phyloP scores from a whole-genome alignment of 768 basidiomycete genomes.

The Trametes maxima region DNA sequence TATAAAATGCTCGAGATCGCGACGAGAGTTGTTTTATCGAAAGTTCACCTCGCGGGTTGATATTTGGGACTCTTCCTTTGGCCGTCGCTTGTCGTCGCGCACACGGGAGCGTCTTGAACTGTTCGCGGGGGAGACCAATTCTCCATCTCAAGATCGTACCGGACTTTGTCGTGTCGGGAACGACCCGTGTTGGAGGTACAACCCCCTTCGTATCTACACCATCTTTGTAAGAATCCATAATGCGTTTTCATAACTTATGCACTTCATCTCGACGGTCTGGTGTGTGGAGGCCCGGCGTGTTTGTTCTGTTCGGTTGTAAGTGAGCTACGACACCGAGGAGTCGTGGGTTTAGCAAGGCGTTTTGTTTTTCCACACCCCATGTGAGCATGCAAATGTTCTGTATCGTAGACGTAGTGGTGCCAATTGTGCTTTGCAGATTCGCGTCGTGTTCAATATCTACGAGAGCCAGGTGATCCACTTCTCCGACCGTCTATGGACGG shows the following conservation, averaged over 20 bases:
- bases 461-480: conserved; percentile 53
- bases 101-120: conserved; percentile 58
- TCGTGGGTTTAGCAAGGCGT: too few relatives aligned
- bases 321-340: too few relatives aligned
- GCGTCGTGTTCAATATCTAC: background rate
- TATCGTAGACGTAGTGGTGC: background rate
- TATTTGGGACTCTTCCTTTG: conserved; percentile 63
- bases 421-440: background rate
- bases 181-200: conserved; percentile 59
- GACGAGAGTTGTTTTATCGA: conserved; percentile 43
- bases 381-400: background rate
- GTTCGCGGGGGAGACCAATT: conserved; percentile 58
- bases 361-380: too few relatives aligned
- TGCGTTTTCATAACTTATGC: background rate
- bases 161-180: conserved; percentile 45
- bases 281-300: too few relatives aligned
- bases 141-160: conserved; percentile 72
- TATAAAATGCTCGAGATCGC: conserved; percentile 19
- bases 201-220: conserved; percentile 18
- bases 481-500: conserved; percentile 46
- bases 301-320: too few relatives aligned
- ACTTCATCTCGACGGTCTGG: background rate
- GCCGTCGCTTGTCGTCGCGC: conserved; percentile 21
- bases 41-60: conserved; percentile 73
- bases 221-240: too few relatives aligned